A percentile compares a stretch with the other conserved stretches of the same genome.
Conservation (phyloP, 495 filamentous ascomycete genomes). For the Xylaria sp. region DNA sequence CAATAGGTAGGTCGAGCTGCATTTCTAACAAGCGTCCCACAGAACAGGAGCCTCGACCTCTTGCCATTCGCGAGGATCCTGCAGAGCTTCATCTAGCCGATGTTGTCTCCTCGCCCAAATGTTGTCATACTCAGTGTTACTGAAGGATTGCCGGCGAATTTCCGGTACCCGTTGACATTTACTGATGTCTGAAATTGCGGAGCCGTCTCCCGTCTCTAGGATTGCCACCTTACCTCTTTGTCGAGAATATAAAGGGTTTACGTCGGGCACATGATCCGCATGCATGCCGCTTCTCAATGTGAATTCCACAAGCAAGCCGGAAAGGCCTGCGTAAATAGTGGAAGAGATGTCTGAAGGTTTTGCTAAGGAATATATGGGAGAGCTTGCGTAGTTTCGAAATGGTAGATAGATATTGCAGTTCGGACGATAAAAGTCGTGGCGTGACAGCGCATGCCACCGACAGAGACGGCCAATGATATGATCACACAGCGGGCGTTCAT, state of each 20-base stretch:
- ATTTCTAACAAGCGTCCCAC: not conserved
- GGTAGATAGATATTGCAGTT: slow-evolving; percentile 50
- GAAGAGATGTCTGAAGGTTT: slow-evolving; percentile 50
- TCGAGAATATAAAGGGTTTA: slow-evolving; percentile 2
- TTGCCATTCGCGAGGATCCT: slow-evolving; percentile 19
- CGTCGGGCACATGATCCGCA: not conserved
- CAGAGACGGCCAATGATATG: slow-evolving; percentile 38
- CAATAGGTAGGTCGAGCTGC: not conserved
- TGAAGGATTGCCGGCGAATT: slow-evolving; percentile 21
- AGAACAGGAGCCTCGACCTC: not conserved
- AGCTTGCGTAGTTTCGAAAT: slow-evolving; percentile 26
- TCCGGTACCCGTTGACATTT: slow-evolving; percentile 24
- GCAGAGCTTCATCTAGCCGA: slow-evolving; percentile 27
- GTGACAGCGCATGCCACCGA: slow-evolving; percentile 51
- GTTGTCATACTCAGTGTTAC: not conserved
- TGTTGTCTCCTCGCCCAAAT: slow-evolving; percentile 15
- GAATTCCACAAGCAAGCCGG: slow-evolving; percentile 48
- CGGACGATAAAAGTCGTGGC: slow-evolving; percentile 50
- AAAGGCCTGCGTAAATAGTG: slow-evolving; percentile 50
- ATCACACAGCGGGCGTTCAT: slow-evolving; percentile 37
- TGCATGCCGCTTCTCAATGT: slow-evolving; percentile 28
- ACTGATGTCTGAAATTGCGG: slow-evolving; percentile 16
- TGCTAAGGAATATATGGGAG: slow-evolving; percentile 50
- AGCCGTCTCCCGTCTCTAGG: slow-evolving; percentile 28
- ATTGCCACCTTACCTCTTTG: slow-evolving; percentile 21